Evolutionary conservation across 2,329 filamentous ascomycete species (phyloP).

Genomic region (Curvularia lunata): DNA sequence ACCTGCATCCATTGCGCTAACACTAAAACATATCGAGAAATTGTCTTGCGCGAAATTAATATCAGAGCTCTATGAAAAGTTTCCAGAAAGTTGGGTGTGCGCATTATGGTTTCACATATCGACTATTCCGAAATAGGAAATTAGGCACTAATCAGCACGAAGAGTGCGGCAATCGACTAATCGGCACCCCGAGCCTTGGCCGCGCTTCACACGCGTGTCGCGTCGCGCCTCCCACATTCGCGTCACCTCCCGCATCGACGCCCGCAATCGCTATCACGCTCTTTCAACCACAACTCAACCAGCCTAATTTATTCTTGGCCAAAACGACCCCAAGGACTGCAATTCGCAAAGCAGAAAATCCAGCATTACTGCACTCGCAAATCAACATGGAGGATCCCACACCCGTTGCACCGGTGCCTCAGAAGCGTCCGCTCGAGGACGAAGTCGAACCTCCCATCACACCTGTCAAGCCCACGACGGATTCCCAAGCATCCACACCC

Average conservation of each 20-base stretch:
- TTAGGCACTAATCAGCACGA: conserved; percentile 8
- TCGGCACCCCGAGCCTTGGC: conserved; percentile 2
- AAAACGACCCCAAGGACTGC: neutral
- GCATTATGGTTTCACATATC: conserved; percentile 4
- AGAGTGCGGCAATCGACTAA: conserved; percentile 11
- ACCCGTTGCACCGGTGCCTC: conserved; percentile 23
- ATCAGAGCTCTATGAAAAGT: neutral
- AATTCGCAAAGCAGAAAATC: neutral
- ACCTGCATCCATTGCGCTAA: neutral
- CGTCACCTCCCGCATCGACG: conserved; percentile 27
- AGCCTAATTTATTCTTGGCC: neutral
- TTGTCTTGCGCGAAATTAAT: neutral
- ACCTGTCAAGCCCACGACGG: conserved; percentile 30
- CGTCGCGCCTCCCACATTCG: conserved; percentile 36
- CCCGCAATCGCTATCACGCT: conserved; percentile 17
- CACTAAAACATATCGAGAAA: neutral
- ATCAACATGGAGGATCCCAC: conserved; percentile 40
- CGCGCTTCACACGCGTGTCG: conserved; percentile 29
- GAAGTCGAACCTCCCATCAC: conserved; percentile 32
- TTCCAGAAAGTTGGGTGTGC: neutral
- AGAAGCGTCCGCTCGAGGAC: conserved; percentile 47
- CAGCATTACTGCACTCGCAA: conserved; percentile 1
- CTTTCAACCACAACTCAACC: conserved; percentile 13
- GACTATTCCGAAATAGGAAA: conserved; percentile 14
- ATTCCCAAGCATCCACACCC: conserved; percentile 40